These are phyloP conservation scores for Ceriops decandra DNA, from an alignment of 345 rosid species.

Conservation along the genomic window DNA sequence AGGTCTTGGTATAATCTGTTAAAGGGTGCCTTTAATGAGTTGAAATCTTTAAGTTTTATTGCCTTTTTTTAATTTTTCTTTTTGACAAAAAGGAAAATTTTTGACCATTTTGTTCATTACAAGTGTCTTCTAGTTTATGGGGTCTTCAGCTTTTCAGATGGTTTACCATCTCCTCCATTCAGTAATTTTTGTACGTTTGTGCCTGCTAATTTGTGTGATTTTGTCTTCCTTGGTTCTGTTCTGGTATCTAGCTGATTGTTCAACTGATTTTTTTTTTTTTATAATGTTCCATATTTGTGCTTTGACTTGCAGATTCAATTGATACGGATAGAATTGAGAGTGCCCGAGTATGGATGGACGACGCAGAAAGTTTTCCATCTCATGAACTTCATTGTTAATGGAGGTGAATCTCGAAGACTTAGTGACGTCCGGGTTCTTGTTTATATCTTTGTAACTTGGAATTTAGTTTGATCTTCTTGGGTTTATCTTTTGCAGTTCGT, in stretches of 20 bases:
- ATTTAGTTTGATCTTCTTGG: neutral
- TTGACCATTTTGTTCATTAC: no score
- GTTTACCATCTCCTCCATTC: no score
- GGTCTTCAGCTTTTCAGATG: no score
- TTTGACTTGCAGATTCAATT: constrained; percentile 62
- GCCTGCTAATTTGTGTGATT: neutral
- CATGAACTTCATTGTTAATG: constrained; percentile 95
- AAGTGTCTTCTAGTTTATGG: neutral
- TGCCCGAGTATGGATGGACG: constrained; percentile 98
- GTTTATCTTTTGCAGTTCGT: constrained; percentile 52
- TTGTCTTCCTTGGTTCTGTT: neutral
- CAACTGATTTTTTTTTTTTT: neutral
- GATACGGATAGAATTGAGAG: constrained; percentile 87
- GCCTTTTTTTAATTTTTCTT: no score
- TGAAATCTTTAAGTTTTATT: neutral
- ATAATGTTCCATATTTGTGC: neutral
- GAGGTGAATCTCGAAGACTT: constrained; percentile 50
- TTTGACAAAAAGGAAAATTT: no score
- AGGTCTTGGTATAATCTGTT: neutral
- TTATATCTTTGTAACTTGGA: neutral
- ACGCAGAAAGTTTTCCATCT: constrained; percentile 98
- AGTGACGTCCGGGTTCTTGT: neutral
- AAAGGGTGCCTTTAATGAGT: neutral
- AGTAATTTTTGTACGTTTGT: neutral
- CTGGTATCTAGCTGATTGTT: neutral